These are phyloP conservation scores for Neoboletus magnificus DNA, from an alignment of 768 basidiomycete species.

Conservation along the genomic window DNA sequence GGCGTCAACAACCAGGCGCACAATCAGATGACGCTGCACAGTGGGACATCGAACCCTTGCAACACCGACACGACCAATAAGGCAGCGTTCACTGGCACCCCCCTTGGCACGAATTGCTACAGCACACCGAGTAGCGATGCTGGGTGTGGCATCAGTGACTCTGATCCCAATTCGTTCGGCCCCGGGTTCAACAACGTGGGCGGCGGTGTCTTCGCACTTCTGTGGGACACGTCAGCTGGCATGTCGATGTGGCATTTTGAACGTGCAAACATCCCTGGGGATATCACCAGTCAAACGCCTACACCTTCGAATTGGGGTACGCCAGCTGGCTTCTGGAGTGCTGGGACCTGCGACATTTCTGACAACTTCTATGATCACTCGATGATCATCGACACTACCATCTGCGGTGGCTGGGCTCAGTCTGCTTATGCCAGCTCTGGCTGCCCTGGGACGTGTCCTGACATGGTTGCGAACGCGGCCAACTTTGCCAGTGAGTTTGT, in stretches of 20 bases:
- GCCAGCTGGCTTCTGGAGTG: constrained; percentile 51
- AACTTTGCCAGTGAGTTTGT: constrained; percentile 48
- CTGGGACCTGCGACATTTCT: constrained; percentile 45
- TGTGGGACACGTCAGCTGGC: constrained; percentile 45
- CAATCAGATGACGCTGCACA: constrained; percentile 70
- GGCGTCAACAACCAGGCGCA: constrained; percentile 55
- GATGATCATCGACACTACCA: constrained; percentile 39
- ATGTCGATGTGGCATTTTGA: constrained; percentile 58
- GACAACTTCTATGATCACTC: constrained; percentile 49
- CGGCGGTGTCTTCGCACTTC: constrained; percentile 58
- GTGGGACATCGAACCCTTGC: constrained; percentile 38
- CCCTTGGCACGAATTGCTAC: constrained; percentile 35
- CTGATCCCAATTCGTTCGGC: constrained; percentile 39
- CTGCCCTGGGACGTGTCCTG: constrained; percentile 43
- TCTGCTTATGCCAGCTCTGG: constrained; percentile 21
- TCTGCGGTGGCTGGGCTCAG: constrained; percentile 33
- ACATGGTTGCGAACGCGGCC: constrained; percentile 48
- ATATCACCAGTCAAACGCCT: constrained; percentile 43
- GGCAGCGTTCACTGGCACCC: constrained; percentile 18
- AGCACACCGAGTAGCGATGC: constrained; percentile 39
- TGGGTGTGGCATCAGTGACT: constrained; percentile 49
- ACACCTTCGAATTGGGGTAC: constrained; percentile 47
- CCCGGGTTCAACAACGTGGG: constrained; percentile 28
- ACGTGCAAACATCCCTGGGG: constrained; percentile 45
- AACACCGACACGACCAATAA: constrained; percentile 15